These are phyloP conservation scores for Plectosphaerella sp. DNA, from an alignment of 2,329 filamentous ascomycete species.

Conservation along the genomic window DNA sequence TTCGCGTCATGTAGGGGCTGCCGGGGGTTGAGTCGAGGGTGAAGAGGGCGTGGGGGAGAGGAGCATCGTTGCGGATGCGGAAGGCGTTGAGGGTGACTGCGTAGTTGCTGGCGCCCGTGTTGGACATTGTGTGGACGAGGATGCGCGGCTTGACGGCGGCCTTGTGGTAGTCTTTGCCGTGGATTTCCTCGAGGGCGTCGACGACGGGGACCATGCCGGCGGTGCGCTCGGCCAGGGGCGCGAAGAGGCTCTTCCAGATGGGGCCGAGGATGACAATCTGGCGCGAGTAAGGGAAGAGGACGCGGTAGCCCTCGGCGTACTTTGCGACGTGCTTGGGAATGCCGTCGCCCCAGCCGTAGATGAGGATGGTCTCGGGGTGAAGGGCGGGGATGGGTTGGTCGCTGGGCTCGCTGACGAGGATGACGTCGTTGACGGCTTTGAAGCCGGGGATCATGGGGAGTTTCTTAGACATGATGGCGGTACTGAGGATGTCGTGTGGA, in stretches of 20 bases:
- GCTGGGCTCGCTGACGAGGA: constrained; percentile 37
- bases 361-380: constrained; percentile 41
- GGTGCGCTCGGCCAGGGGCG: constrained; percentile 36
- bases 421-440: constrained; percentile 38
- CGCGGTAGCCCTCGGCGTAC: constrained; percentile 47
- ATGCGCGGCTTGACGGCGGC: constrained; percentile 26
- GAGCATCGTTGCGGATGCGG: constrained; percentile 25
- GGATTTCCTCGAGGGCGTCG: constrained; percentile 17
- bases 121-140: constrained; percentile 52
- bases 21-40: constrained; percentile 52
- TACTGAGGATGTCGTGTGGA: neutral
- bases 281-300: constrained; percentile 43
- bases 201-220: constrained; percentile 40
- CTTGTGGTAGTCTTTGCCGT: constrained; percentile 18
- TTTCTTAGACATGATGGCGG: constrained; percentile 8
- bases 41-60: constrained; percentile 43
- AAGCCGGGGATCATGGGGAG: constrained; percentile 35
- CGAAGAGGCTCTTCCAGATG: constrained; percentile 41
- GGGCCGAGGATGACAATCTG: constrained; percentile 48
- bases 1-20: constrained; percentile 31
- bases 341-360: constrained; percentile 57
- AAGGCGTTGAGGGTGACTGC: constrained; percentile 45
- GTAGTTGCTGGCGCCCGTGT: constrained; percentile 51
- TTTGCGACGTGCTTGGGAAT: constrained; percentile 50
- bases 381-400: constrained; percentile 12